phyloP scores from a whole-genome alignment of 805 yeast genomes.

The Torulaspora maleeae region DNA sequence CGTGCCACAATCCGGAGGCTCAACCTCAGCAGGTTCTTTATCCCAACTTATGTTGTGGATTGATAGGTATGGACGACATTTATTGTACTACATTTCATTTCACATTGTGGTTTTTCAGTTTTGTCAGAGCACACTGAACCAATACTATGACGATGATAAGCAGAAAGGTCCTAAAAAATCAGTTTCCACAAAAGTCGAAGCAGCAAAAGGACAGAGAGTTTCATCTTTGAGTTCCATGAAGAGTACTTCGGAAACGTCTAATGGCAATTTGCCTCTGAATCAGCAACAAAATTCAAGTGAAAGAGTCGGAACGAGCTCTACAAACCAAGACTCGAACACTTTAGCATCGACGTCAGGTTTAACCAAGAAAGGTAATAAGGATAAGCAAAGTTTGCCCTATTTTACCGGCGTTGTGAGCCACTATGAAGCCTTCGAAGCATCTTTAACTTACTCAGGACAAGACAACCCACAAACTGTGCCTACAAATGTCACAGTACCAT shows the following conservation, averaged over 20 bases:
- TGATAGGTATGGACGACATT: conserved; percentile 16
- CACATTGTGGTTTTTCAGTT: conserved; percentile 30
- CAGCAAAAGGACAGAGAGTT: conserved; percentile 6
- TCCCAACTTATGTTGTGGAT: conserved; percentile 6
- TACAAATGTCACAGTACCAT: conserved; percentile 18
- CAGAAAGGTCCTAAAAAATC: conserved; percentile 7
- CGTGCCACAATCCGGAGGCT: neutral
- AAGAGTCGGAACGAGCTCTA: neutral
- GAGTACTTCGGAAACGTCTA: neutral
- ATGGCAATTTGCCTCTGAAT: neutral
- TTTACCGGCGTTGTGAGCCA: conserved; percentile 24
- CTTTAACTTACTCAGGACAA: conserved; percentile 21
- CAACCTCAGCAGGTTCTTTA: neutral
- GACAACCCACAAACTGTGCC: conserved; percentile 26
- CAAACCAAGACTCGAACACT: neutral
- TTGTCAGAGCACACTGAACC: conserved; percentile 14
- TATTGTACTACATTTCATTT: conserved; percentile 27
- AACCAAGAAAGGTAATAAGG: neutral
- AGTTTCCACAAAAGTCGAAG: conserved; percentile 5
- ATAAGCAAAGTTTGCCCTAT: conserved; percentile 10
- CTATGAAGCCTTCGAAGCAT: conserved; percentile 24
- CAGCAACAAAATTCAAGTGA: neutral
- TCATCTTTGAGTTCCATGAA: conserved; percentile 8
- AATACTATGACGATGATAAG: conserved; percentile 12
- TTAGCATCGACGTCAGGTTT: neutral